Percentiles rank a stretch among this genome's conserved stretches.
These are phyloP conservation scores for Fereydounia khargensis DNA, from an alignment of 1,284 basidiomycete genomes.

Conservation along the genomic window DNA sequence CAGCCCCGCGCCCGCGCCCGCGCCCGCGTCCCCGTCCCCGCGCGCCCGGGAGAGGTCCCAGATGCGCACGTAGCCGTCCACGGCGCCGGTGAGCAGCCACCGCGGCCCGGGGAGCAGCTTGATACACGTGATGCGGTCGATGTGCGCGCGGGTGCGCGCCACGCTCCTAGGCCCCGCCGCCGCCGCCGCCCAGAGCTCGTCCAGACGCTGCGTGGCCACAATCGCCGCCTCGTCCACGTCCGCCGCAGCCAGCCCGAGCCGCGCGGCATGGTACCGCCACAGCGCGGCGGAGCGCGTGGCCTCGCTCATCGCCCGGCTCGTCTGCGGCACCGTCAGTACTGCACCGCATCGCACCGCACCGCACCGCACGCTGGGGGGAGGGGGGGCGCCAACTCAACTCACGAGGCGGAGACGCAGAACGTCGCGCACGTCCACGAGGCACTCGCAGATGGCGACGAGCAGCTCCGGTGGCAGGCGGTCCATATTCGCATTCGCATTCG, in stretches of 20 bases:
- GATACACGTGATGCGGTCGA: constrained; percentile 25
- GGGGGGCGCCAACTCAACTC: too few relatives aligned
- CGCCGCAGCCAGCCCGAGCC: not conserved
- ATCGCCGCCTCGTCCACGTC: constrained; percentile 2
- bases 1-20: not conserved
- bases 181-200: constrained; percentile 1
- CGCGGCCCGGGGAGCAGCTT: constrained; percentile 6
- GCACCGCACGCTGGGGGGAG: too few relatives aligned
- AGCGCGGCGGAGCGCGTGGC: constrained; percentile 1
- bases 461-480: not conserved
- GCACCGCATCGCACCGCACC: too few relatives aligned
- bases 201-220: constrained; percentile 1
- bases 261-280: constrained; percentile 2
- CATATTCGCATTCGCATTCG: too few relatives aligned
- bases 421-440: not conserved
- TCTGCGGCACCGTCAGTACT: too few relatives aligned
- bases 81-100: constrained; percentile 76
- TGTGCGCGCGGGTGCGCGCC: constrained; percentile 15
- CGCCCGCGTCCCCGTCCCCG: not conserved
- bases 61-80: constrained; percentile 58
- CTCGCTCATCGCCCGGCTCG: not conserved
- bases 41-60: constrained; percentile 42
- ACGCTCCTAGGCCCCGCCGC: constrained; percentile 5
- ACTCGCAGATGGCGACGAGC: not conserved
- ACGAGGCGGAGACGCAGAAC: not conserved